Percentiles rank a stretch among this genome's conserved stretches.
phyloP scores from a whole-genome alignment of 306 rosid genomes.

The Betula pendula region DNA sequence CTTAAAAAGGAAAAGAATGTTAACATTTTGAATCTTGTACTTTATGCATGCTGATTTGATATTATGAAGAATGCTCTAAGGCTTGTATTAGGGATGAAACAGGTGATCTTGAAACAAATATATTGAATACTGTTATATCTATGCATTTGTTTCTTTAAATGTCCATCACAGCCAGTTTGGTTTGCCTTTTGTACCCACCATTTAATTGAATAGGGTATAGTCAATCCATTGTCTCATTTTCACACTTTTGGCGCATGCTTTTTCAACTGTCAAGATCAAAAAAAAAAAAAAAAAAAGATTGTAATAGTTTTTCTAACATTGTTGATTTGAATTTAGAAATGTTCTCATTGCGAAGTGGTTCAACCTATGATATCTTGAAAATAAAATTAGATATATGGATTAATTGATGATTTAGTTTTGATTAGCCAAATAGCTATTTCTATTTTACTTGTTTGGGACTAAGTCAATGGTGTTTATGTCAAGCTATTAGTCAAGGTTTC shows the following conservation, averaged over 20 bases:
- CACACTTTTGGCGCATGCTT: background rate
- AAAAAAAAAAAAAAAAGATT: too few species aligned
- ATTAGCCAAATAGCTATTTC: background rate
- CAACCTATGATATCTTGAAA: background rate
- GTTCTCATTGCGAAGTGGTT: slow-evolving; percentile 5
- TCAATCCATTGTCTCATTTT: background rate
- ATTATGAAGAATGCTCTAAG: background rate
- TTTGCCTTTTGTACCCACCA: background rate
- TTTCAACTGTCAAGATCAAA: background rate
- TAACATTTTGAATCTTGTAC: background rate
- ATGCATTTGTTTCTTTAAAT: background rate
- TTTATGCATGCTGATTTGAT: background rate
- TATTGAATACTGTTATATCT: background rate
- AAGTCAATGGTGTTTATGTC: background rate
- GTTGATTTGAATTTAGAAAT: background rate
- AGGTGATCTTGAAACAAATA: background rate
- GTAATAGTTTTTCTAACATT: background rate
- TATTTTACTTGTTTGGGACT: background rate
- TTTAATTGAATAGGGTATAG: background rate
- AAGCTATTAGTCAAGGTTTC: background rate
- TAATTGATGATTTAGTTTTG: background rate
- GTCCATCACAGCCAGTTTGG: background rate
- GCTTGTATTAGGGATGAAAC: background rate
- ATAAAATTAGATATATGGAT: background rate
- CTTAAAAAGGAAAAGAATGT: background rate